Evolutionary conservation across 106 monocot genomes (phyloP).

Genomic region (Apostasia ramifera): DNA sequence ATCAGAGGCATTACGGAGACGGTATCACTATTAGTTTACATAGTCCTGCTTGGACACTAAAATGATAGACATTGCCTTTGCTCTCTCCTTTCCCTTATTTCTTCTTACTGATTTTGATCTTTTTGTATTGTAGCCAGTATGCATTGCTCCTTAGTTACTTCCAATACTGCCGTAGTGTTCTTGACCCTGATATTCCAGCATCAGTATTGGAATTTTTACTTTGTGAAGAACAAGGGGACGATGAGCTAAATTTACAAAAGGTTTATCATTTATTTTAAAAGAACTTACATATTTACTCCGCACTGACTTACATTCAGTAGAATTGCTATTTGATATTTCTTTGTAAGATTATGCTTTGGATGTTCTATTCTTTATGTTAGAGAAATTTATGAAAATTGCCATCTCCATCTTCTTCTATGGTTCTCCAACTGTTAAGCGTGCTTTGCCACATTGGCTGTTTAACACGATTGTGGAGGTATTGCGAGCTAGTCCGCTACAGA

Average conservation of each 20-base stretch:
- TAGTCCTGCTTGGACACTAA: neutral
- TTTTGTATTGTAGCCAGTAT: slow-evolving; percentile 59
- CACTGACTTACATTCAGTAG: no score
- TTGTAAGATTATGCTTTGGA: no score
- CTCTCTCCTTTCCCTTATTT: neutral
- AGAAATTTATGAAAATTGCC: no score
- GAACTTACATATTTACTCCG: no score
- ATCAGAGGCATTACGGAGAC: slow-evolving; percentile 78
- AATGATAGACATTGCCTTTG: neutral
- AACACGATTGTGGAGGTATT: no score
- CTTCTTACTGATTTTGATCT: slow-evolving; percentile 3
- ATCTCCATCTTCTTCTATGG: no score
- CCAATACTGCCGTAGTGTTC: slow-evolving; percentile 82
- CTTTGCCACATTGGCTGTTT: no score
- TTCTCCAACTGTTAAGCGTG: no score
- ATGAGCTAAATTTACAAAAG: slow-evolving; percentile 76
- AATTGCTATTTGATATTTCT: no score
- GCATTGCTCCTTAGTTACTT: slow-evolving; percentile 88
- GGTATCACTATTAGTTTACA: slow-evolving; percentile 31
- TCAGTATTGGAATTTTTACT: slow-evolving; percentile 69
- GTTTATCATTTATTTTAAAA: slow-evolving; percentile 14
- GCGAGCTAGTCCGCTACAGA: no score
- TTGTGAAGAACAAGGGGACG: slow-evolving; percentile 78
- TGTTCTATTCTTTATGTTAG: no score
- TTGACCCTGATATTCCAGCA: slow-evolving; percentile 78